Evolutionary conservation across 2,329 filamentous ascomycete genomes (phyloP), one percentile per base, ranked within the genome.

Genomic region (Fusarium duplospermum): DNA sequence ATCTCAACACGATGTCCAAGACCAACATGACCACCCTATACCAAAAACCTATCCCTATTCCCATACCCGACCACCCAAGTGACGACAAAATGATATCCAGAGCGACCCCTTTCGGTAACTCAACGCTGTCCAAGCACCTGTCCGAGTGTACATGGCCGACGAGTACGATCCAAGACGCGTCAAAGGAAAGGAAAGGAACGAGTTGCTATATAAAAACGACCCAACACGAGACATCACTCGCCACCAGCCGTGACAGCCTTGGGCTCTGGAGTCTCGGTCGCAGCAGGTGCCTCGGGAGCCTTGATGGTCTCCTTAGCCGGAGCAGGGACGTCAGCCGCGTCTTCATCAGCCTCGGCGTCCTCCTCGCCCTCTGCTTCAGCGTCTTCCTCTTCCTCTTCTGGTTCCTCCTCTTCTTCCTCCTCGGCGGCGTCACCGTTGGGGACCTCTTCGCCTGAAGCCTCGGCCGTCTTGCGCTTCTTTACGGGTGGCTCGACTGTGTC

Each of bases 391-490:
- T 76, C 80, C 6, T 76, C 81, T 8, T 82, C 81, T 0, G 73
- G 81, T 13, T 80, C 82, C 2, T 83, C 82, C 2, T 83, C 82
- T 2, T 82, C 83, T 6, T 77, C 80, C 1, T 80, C 81, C 22
- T 77, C 80, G 24, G 77, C 79, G n/a, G 78, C 83, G 18, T 83
- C 77, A 69, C 82, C 82, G 72, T 83, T 82, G 52, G 78, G 68
- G 16, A 75, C 78, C 50, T 78, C 78, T 56, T 79, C 78, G 22
- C 70, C 78, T 24, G 79, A 75, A 29, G 79, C 80, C 27, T 81
- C 76, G 65, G 76, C 80, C 29, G 85, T 87, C 84, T 87, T 89
- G 76, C 83, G 84, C 82, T 87, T 88, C 83, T 89, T 89, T 66
- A 84, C 84, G 40, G 87, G 87, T 62, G 72, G 72, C 59, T 74